Evolutionary conservation across 805 yeast species (phyloP), one percentile per base, ranked within the genome.

Genomic region (Torulaspora quercuum): DNA sequence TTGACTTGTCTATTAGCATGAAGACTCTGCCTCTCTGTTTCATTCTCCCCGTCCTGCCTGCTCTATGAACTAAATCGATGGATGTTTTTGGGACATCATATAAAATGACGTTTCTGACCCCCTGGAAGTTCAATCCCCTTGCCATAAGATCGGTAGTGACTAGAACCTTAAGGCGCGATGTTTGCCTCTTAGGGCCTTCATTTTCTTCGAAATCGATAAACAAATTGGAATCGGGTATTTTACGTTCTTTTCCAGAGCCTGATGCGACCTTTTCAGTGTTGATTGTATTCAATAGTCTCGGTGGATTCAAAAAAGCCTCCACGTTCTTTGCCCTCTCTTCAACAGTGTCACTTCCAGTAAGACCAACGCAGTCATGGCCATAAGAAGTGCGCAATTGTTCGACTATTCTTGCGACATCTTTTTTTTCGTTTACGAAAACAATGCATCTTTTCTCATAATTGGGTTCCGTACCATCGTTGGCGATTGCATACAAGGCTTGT

Each of bases 31-130:
- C 98, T 23, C 82, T 71, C 53, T 82, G 87, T 29, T 82, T 84
- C 83, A 89, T 80, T 57, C 98, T 68, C 3, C 96, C 97, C 0
- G 97, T 90, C 63, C 98, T 75, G 1, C 98, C 98, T 1, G 86
- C 82, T 44, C 98, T 69, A 58, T 90, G 97, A 13, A 90, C 78
- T 42, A 90, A 67, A 61, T 90, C 97, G 12, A 86, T 80, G 0
- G 96, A 76, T 10, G 82, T 80, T 35, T 74, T 73, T 5, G 98
- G 98, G 29, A 88, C 76, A 55, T 90, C 97, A 65, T 80, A 82
- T 33, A 92, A 64, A 17, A 90, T 70, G 8, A 90, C 85, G 50
- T 88, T 88, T 48, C 88, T 73, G 19, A 92, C 77, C 11, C 83
- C 83, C 37, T 74, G 72, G 63, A 92, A 88, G 53, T 90, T 90